Evolutionary conservation across 176 grass and related monocot genomes (phyloP).

Genomic region (Lolium rigidum): DNA sequence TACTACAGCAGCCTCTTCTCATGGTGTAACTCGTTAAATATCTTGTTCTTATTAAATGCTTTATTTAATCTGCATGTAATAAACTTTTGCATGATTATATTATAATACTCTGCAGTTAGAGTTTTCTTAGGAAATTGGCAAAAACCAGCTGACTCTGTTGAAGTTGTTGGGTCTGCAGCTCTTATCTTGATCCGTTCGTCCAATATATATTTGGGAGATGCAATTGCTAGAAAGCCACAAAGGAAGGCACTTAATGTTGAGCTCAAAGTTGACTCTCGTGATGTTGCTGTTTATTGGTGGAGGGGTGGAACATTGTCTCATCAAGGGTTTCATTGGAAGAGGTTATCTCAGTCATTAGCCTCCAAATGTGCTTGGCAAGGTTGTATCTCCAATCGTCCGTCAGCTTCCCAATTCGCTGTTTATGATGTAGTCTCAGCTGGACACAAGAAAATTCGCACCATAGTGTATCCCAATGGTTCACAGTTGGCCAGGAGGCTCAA

Average conservation of each 20-base stretch:
- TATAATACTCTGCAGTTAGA: conserved; percentile 70
- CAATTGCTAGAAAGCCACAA: conserved; percentile 65
- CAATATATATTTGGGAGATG: conserved; percentile 50
- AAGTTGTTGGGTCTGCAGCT: conserved; percentile 87
- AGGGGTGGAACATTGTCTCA: conserved; percentile 88
- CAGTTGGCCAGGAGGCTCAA: conserved; percentile 85
- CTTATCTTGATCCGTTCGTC: conserved; percentile 68
- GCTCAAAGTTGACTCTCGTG: conserved; percentile 59
- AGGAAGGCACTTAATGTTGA: conserved; percentile 64
- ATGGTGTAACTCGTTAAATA: conserved; percentile 50
- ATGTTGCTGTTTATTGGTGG: conserved; percentile 90
- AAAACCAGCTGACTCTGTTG: conserved; percentile 83
- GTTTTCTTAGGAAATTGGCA: conserved; percentile 77
- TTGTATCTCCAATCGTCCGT: conserved; percentile 49
- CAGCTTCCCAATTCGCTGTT: conserved; percentile 22
- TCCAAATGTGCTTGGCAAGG: conserved; percentile 90
- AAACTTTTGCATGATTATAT: conserved; percentile 30
- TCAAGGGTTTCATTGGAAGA: conserved; percentile 94
- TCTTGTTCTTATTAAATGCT: not conserved
- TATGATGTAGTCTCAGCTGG: conserved; percentile 65
- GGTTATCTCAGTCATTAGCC: conserved; percentile 69
- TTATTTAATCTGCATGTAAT: conserved; percentile 29
- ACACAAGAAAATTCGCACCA: conserved; percentile 82
- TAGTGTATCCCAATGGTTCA: conserved; percentile 84
- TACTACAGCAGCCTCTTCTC: conserved; percentile 80